Conservation (phyloP, 371 early-diverging fungal genomes). For the Actinomucor elegans region DNA sequence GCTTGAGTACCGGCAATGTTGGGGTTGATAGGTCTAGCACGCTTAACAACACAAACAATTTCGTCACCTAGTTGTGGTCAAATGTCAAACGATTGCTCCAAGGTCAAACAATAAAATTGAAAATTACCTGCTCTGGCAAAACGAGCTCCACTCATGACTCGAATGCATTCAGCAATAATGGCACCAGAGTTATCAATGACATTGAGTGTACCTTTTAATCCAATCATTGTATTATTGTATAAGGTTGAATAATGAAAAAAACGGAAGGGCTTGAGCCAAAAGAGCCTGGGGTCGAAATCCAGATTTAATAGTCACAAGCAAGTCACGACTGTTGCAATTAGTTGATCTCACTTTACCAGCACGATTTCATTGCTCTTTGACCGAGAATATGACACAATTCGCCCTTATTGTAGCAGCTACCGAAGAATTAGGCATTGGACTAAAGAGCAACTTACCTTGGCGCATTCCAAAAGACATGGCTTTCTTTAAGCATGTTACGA, state of each 20-base stretch:
- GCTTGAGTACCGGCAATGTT: conserved; percentile 49
- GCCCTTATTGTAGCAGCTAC: conserved; percentile 79
- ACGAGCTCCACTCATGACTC: conserved; percentile 84
- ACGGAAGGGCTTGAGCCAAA: neutral
- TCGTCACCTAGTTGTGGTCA: conserved; percentile 91
- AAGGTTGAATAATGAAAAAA: no score
- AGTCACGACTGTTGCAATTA: no score
- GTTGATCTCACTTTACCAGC: neutral
- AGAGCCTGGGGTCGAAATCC: neutral
- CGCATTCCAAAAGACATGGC: conserved; percentile 81
- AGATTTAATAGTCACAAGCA: no score
- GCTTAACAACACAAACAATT: conserved; percentile 94
- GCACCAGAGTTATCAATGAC: conserved; percentile 98
- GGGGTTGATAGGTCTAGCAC: conserved; percentile 81
- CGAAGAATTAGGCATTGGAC: conserved; percentile 79
- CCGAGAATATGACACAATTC: conserved; percentile 37
- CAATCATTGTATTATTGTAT: conserved; percentile 78
- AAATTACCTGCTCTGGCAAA: conserved; percentile 69
- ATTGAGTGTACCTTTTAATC: conserved; percentile 78
- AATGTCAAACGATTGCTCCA: neutral
- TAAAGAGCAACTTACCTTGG: conserved; percentile 78
- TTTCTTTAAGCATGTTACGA: conserved; percentile 78
- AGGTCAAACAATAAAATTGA: neutral
- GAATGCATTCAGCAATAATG: conserved; percentile 92
- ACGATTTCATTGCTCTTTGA: no score